A percentile compares a stretch with the other conserved stretches of the same genome.
These are phyloP conservation scores for Venturiaceae sp. DNA, from an alignment of 2,329 filamentous ascomycete genomes.

Conservation along the genomic window DNA sequence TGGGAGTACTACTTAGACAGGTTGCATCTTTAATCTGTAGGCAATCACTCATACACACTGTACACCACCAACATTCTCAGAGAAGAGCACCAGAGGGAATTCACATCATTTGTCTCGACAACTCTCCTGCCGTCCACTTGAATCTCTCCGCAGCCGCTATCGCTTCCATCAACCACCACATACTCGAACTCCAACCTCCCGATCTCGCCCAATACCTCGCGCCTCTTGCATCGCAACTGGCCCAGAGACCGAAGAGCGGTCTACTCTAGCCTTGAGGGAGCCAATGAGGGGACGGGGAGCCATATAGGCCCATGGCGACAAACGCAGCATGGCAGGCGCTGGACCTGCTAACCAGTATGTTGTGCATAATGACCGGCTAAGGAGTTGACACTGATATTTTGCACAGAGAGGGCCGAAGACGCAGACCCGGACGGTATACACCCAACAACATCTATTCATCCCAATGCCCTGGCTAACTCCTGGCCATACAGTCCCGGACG, in stretches of 20 bases:
- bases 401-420: slow-evolving; percentile 10
- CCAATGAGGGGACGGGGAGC: slow-evolving; percentile 1
- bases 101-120: too few relatives aligned
- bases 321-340: slow-evolving; percentile 3
- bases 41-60: too few relatives aligned
- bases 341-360: slow-evolving; percentile 3
- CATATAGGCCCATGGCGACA: slow-evolving; percentile 5
- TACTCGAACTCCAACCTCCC: not conserved
- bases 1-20: too few relatives aligned
- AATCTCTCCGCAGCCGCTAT: not conserved
- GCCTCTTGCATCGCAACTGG: not conserved
- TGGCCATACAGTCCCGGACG: slow-evolving; percentile 53
- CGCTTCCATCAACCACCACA: not conserved
- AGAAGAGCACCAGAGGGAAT: too few relatives aligned
- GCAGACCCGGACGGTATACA: slow-evolving; percentile 33
- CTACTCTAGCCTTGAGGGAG: not conserved
- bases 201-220: not conserved
- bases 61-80: too few relatives aligned
- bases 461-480: slow-evolving; percentile 23
- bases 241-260: not conserved
- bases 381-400: not conserved
- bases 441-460: slow-evolving; percentile 5
- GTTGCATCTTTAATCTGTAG: too few relatives aligned
- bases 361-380: not conserved
- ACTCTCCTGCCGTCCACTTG: not conserved